Percentiles rank a stretch among this genome's conserved stretches.
These are phyloP conservation scores for Penicillium herquei DNA, from an alignment of 495 filamentous ascomycete genomes.

Conservation along the genomic window DNA sequence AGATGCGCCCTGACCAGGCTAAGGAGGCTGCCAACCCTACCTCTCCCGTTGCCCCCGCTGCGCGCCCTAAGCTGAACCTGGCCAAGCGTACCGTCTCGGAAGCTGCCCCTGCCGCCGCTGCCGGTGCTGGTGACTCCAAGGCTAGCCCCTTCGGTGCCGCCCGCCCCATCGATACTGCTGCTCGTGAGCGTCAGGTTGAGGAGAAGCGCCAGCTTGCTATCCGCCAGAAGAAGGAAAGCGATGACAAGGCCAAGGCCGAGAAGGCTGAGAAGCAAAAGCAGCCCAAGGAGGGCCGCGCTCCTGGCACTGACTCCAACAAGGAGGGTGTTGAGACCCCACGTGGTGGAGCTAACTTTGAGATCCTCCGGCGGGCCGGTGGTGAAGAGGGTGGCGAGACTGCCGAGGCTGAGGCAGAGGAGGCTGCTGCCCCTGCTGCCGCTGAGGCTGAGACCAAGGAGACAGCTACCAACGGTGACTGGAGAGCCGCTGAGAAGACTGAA, in stretches of 20 bases:
- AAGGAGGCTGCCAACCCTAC: constrained; percentile 68
- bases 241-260: constrained; percentile 54
- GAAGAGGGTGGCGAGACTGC: constrained; percentile 40
- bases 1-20: constrained; percentile 73
- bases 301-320: constrained; percentile 46
- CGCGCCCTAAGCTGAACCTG: constrained; percentile 78
- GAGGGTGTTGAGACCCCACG: constrained; percentile 42
- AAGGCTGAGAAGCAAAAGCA: constrained; percentile 38
- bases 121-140: constrained; percentile 62
- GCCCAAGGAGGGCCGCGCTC: constrained; percentile 42
- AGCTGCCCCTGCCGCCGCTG: constrained; percentile 47
- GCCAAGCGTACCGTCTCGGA: constrained; percentile 87
- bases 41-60: constrained; percentile 41
- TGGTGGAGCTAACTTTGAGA: constrained; percentile 50
- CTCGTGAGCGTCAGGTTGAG: constrained; percentile 83
- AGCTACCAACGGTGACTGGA: constrained; percentile 43
- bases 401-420: constrained; percentile 35
- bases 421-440: constrained; percentile 26
- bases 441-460: constrained; percentile 42
- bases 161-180: constrained; percentile 82
- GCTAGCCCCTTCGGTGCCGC: constrained; percentile 91
- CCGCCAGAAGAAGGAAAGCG: constrained; percentile 81
- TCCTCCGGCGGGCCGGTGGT: constrained; percentile 50
- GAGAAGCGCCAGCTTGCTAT: constrained; percentile 74
- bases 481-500: constrained; percentile 36